Evolutionary conservation across 257 asterid genomes (phyloP), one percentile per base, ranked within the genome.

Genomic region (Cordia subcordata): DNA sequence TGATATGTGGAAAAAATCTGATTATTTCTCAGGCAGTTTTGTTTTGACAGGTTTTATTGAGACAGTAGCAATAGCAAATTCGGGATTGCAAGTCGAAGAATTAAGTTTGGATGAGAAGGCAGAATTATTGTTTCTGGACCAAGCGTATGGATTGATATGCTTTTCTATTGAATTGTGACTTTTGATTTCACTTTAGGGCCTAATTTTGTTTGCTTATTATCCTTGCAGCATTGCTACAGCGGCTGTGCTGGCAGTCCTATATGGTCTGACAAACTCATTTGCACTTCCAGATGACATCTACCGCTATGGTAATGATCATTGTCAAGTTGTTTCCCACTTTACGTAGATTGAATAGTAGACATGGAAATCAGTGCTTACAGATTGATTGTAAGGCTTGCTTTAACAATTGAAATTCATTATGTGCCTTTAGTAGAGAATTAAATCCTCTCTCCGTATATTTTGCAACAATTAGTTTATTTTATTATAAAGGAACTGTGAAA

Each of bases 31-130:
- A 84, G 96, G 82, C 99, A 93, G 99, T 88, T 89, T 86, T 79
- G 85, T 80, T 85, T 85, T 93, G 96, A 85, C 99, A 89, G 99
- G 97, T 69, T 62, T 89, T 58, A 83, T 93, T 40, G 99, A 86
- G 84, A 72, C 94, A 54, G 90, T 83, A 57, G 82, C 97, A 55
- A 50, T 89, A 33, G 80, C 82, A 44, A 84, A 82, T 71, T 74
- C 81, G 0, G 96, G 95, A 60, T 67, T 93, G 53, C 63, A 77
- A 35, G 64, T 89, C 58, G 85, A 73, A 72, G 95, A 81, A 62
- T 75, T 93, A 68, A 81, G 83, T 75, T 72, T 84, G 74, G 99
- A 93, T 68, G 91, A 87, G 83, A 93, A 84, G 78, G 94, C 99
- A 8, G 99, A 89, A 75, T 67, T 93, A 55, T 75, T 93, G 74